A percentile compares a stretch with the other conserved stretches of the same genome.
Conservation (phyloP, 2,329 filamentous ascomycete species). For the Epichloe festucae region DNA sequence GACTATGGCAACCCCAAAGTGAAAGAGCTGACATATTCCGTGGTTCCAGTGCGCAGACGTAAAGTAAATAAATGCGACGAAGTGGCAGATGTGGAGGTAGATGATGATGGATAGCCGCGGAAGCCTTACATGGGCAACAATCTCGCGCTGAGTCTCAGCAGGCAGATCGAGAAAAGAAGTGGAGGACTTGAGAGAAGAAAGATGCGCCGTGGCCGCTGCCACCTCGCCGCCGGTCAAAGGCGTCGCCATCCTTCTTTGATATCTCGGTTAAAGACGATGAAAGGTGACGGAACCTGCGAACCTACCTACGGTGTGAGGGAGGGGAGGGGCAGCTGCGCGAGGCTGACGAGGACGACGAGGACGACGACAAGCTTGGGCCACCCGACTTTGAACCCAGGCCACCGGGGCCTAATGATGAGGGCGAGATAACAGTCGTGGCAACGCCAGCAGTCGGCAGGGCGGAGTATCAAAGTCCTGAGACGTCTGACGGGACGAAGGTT, state of each 20-base stretch:
- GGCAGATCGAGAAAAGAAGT: slow-evolving; percentile 30
- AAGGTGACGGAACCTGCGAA: neutral
- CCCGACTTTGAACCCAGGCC: neutral
- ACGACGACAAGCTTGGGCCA: neutral
- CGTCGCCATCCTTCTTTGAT: neutral
- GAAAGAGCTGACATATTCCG: too few relatives aligned
- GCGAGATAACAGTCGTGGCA: neutral
- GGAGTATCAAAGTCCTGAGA: neutral
- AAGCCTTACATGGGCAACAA: slow-evolving; percentile 31
- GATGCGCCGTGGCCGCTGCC: neutral
- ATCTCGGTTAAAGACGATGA: neutral
- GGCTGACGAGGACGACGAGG: neutral
- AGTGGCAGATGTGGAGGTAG: neutral
- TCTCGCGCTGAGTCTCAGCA: slow-evolving; percentile 34
- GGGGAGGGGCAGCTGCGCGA: neutral
- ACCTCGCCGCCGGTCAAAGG: too few relatives aligned
- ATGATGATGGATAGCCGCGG: neutral
- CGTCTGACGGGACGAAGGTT: too few relatives aligned
- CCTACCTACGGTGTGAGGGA: too few relatives aligned
- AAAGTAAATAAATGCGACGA: neutral
- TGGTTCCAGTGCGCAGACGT: too few relatives aligned
- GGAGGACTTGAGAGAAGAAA: slow-evolving; percentile 5
- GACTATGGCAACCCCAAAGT: too few relatives aligned
- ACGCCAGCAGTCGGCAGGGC: neutral
- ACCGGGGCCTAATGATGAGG: neutral